phyloP scores from a whole-genome alignment of 169 alveolate species.

The Plasmodium gonderi region DNA sequence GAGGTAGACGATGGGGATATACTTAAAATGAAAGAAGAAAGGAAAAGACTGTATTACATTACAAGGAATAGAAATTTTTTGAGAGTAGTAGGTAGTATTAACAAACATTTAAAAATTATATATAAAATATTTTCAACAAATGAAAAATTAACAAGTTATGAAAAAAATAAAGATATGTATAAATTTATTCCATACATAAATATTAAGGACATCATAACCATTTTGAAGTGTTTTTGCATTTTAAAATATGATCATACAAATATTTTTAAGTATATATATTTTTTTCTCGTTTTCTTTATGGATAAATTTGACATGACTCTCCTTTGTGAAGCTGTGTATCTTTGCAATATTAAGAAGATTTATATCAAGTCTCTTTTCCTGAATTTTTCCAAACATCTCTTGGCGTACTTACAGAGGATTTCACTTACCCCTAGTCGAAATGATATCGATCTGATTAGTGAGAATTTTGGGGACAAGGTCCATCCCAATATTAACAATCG shows the following conservation, averaged over 20 bases:
- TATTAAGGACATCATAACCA: constrained; percentile 52
- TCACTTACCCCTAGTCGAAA: too few species aligned
- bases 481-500: too few species aligned
- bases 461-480: too few species aligned
- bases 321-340: constrained; percentile 52
- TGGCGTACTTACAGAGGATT: constrained; percentile 5
- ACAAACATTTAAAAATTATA: constrained; percentile 52
- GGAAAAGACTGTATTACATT: constrained; percentile 33
- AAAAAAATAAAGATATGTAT: constrained; percentile 43
- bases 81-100: constrained; percentile 53
- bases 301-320: constrained; percentile 25
- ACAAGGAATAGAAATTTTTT: constrained; percentile 33
- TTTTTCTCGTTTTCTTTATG: constrained; percentile 55
- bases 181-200: constrained; percentile 58
- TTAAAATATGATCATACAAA: constrained; percentile 65
- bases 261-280: constrained; percentile 68
- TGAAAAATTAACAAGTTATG: constrained; percentile 41
- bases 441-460: too few species aligned
- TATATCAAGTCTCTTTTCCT: constrained; percentile 37
- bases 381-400: constrained; percentile 24
- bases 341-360: constrained; percentile 41
- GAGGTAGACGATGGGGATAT: constrained; percentile 13
- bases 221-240: constrained; percentile 48
- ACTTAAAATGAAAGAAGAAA: constrained; percentile 56
- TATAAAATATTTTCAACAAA: constrained; percentile 66